A percentile compares a stretch with the other conserved stretches of the same genome.
phyloP scores from a whole-genome alignment of 2,329 filamentous ascomycete genomes.

The Stachybotrys echinatus region DNA sequence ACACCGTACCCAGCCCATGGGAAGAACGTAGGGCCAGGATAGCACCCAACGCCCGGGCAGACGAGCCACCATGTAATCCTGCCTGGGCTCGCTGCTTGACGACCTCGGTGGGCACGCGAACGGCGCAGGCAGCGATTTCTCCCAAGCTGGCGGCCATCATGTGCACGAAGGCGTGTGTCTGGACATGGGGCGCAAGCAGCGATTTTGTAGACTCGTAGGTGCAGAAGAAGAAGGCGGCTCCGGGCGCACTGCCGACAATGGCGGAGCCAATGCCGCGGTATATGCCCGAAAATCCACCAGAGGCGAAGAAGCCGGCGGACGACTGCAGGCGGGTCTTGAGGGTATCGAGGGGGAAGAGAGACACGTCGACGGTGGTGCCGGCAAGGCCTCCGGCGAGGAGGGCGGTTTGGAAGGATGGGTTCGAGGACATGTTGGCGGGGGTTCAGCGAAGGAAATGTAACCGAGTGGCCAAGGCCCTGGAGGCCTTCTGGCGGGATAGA shows the following conservation, averaged over 20 bases:
- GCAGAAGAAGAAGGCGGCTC: constrained; percentile 95
- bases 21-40: constrained; percentile 52
- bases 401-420: constrained; percentile 51
- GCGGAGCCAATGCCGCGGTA: constrained; percentile 90
- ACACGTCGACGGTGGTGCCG: constrained; percentile 93
- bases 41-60: constrained; percentile 59
- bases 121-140: constrained; percentile 86
- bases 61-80: constrained; percentile 68
- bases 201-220: constrained; percentile 78
- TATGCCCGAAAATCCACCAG: constrained; percentile 84
- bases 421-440: constrained; percentile 7
- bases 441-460: not conserved
- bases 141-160: constrained; percentile 83
- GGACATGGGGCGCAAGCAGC: constrained; percentile 30
- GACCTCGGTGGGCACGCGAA: constrained; percentile 92
- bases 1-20: constrained; percentile 53
- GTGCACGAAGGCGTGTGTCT: constrained; percentile 47
- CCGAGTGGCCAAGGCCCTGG: not conserved
- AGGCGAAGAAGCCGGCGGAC: constrained; percentile 67
- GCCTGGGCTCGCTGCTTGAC: constrained; percentile 97
- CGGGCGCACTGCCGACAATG: constrained; percentile 85
- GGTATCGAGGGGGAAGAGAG: constrained; percentile 96
- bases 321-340: constrained; percentile 97
- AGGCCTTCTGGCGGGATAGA: not conserved
- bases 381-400: constrained; percentile 81